Evolutionary conservation across 164 flowering plant species (phyloP).

Genomic region (Stephania cephalantha): DNA sequence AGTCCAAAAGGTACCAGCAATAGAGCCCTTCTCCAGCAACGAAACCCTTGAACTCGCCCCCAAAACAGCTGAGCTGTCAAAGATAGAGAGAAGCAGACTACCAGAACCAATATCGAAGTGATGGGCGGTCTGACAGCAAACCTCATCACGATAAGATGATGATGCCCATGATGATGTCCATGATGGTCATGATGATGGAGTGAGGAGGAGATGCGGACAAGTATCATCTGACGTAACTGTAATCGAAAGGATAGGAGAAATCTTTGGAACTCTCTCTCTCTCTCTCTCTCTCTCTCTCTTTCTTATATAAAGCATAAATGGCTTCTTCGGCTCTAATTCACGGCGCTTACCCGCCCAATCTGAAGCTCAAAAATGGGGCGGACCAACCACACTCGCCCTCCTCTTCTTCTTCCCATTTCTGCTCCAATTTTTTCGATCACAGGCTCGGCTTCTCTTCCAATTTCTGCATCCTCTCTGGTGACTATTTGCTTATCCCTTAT

Average conservation of each 20-base stretch:
- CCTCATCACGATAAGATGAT: neutral
- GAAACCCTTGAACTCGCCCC: too few relatives aligned
- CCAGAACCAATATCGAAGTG: too few relatives aligned
- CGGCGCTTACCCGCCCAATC: slow-evolving; percentile 15
- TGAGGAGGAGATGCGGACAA: neutral
- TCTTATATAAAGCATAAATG: slow-evolving; percentile 12
- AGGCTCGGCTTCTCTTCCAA: slow-evolving; percentile 11
- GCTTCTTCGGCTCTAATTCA: slow-evolving; percentile 27
- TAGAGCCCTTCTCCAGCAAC: too few relatives aligned
- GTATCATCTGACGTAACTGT: neutral
- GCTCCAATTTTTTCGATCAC: slow-evolving; percentile 12
- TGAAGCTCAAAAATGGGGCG: slow-evolving; percentile 17
- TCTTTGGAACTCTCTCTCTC: neutral
- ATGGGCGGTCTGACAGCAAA: neutral
- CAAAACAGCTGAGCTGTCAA: too few relatives aligned
- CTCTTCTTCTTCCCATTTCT: slow-evolving; percentile 14
- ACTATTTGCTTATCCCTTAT: neutral
- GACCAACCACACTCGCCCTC: slow-evolving; percentile 1
- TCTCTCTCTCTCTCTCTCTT: too few relatives aligned
- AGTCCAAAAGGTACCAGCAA: too few relatives aligned
- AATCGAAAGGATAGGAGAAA: neutral
- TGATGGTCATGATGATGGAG: neutral
- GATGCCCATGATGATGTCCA: too few relatives aligned
- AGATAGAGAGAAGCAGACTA: too few relatives aligned
- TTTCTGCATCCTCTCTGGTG: slow-evolving; percentile 22